These are phyloP conservation scores for Salix udensis DNA, from an alignment of 345 rosid genomes.

Conservation along the genomic window DNA sequence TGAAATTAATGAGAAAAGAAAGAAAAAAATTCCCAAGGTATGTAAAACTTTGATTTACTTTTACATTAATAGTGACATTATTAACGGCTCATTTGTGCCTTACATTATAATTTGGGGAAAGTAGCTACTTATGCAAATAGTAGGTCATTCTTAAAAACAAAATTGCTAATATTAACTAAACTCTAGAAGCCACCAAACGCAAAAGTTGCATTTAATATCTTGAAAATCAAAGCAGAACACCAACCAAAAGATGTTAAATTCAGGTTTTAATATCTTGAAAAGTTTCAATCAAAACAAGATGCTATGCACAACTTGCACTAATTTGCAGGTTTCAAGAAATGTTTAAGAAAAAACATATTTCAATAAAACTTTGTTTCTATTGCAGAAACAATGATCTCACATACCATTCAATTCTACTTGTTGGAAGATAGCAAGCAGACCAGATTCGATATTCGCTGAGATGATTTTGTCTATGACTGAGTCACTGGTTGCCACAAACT, in stretches of 20 bases:
- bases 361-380: neutral
- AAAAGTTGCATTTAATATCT: no score
- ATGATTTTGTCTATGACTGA: conserved; percentile 43
- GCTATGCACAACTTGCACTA: neutral
- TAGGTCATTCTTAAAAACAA: no score
- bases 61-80: neutral
- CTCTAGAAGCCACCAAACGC: no score
- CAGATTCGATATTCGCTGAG: conserved; percentile 48
- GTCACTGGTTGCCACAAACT: conserved; percentile 43
- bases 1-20: no score
- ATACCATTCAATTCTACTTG: conserved; percentile 60
- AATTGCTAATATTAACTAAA: no score
- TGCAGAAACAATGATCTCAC: neutral
- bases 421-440: conserved; percentile 53
- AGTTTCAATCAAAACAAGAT: neutral
- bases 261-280: neutral
- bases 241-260: neutral
- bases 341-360: neutral
- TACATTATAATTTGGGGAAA: neutral
- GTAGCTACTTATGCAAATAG: neutral
- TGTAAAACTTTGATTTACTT: neutral
- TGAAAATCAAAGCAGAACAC: neutral
- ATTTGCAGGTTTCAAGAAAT: neutral
- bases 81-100: neutral
- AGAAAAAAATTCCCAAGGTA: neutral